A percentile compares a stretch with the other conserved stretches of the same genome.
Evolutionary conservation across 2,329 filamentous ascomycete species (phyloP).

Genomic region (Aspergillus sp.): DNA sequence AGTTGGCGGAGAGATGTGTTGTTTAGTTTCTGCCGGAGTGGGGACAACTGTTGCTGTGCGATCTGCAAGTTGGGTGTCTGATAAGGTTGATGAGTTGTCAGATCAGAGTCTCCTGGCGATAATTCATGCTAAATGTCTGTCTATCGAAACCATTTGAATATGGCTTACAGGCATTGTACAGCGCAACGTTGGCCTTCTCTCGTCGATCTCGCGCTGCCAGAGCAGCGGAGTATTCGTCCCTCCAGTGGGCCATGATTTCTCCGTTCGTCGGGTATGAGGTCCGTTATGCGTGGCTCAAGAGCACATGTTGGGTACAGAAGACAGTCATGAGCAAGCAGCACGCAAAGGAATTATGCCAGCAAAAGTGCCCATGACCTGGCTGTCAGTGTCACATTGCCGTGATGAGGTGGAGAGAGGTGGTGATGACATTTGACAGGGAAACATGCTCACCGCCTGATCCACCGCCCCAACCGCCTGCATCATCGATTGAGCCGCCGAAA

Average conservation of each 20-base stretch:
- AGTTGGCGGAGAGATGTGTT: conserved; percentile 21
- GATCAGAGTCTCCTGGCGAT: background rate
- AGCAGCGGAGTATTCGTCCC: conserved; percentile 69
- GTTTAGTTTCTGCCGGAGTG: conserved; percentile 12
- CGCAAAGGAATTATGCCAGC: background rate
- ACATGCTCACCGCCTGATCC: conserved; percentile 19
- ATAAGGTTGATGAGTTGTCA: background rate
- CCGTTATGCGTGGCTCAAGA: background rate
- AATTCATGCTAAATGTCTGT: background rate
- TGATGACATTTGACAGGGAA: conserved; percentile 1
- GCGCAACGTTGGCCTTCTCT: conserved; percentile 55
- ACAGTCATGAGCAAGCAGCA: too few species aligned
- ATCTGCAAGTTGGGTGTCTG: conserved; percentile 60
- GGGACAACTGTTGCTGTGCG: conserved; percentile 46
- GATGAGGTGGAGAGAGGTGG: background rate
- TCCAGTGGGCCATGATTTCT: conserved; percentile 58
- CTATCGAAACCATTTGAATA: background rate
- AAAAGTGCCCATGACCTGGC: conserved; percentile 1
- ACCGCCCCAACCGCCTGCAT: conserved; percentile 28
- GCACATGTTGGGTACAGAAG: too few species aligned
- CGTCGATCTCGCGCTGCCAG: conserved; percentile 63
- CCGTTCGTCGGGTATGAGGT: conserved; percentile 4
- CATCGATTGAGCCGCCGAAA: conserved; percentile 16
- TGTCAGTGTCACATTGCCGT: conserved; percentile 11
- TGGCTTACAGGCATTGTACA: conserved; percentile 67